Evolutionary conservation across 441 rosid genomes (phyloP).

Genomic region (Euphorbia corollata): DNA sequence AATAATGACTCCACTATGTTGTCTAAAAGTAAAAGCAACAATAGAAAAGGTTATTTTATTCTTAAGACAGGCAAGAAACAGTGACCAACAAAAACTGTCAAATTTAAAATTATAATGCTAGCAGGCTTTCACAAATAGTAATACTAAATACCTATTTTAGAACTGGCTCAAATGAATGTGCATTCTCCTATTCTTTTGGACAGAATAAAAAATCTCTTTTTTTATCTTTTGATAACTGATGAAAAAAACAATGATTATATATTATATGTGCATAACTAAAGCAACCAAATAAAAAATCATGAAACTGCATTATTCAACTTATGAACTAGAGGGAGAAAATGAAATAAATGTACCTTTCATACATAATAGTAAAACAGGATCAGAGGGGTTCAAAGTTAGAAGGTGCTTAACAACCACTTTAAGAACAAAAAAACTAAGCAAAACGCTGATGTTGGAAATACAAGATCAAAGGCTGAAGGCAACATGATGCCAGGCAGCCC

Average conservation of each 20-base stretch:
- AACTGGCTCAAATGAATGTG: no score
- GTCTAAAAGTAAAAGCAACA: conserved; percentile 5
- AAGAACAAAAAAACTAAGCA: conserved; percentile 1
- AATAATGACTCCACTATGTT: conserved; percentile 6
- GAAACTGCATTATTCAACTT: not conserved
- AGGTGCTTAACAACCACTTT: not conserved
- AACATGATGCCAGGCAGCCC: not conserved
- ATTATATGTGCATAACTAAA: not conserved
- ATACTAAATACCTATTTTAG: no score
- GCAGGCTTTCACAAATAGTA: conserved; percentile 2
- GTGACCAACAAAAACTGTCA: not conserved
- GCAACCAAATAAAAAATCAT: conserved; percentile 4
- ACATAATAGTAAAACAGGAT: not conserved
- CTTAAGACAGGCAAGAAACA: no score
- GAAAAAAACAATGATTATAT: no score
- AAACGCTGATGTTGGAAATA: not conserved
- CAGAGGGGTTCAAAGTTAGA: not conserved
- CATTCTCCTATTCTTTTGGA: no score
- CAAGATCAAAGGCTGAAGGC: conserved; percentile 5
- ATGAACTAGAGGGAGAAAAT: not conserved
- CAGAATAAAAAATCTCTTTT: no score
- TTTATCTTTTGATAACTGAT: no score
- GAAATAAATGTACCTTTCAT: not conserved
- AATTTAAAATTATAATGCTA: not conserved
- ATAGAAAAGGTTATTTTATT: not conserved